Conservation (phyloP, 768 basidiomycete genomes). For the Agrocybe praecox region DNA sequence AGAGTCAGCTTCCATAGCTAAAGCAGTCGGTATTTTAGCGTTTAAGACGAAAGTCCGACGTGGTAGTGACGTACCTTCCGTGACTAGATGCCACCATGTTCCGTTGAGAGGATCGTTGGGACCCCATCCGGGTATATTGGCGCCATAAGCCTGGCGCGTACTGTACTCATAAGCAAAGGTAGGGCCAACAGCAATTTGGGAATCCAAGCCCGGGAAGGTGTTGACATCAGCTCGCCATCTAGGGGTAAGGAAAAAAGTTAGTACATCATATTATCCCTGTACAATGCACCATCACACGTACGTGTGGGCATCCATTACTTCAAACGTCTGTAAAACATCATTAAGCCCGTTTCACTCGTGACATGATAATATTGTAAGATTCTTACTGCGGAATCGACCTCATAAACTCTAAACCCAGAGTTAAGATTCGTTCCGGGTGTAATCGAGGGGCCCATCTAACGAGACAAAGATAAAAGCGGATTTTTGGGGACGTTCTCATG, state of each 20-base stretch:
- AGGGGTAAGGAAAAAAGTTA: conserved; percentile 2
- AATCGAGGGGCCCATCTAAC: conserved; percentile 67
- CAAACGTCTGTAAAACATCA: conserved; percentile 57
- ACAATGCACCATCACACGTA: conserved; percentile 32
- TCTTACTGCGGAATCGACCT: conserved; percentile 68
- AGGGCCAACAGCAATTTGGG: conserved; percentile 59
- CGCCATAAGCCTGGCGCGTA: conserved; percentile 69
- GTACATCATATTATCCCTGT: background rate
- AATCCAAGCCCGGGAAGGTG: conserved; percentile 58
- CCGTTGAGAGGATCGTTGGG: conserved; percentile 71
- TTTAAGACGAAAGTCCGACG: background rate
- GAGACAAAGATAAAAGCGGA: background rate
- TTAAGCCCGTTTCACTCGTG: background rate
- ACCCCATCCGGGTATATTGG: conserved; percentile 58
- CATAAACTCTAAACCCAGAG: conserved; percentile 74
- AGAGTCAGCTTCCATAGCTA: conserved; percentile 61
- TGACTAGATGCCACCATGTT: conserved; percentile 83
- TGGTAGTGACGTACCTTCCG: conserved; percentile 49
- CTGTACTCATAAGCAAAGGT: conserved; percentile 69
- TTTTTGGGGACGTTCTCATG: background rate
- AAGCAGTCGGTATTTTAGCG: background rate
- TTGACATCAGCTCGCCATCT: conserved; percentile 72
- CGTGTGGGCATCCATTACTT: conserved; percentile 79
- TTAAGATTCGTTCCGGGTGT: conserved; percentile 74
- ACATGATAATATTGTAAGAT: background rate